Conservation (phyloP, 2,329 filamentous ascomycete species). For the Beauveria rudraprayagi region DNA sequence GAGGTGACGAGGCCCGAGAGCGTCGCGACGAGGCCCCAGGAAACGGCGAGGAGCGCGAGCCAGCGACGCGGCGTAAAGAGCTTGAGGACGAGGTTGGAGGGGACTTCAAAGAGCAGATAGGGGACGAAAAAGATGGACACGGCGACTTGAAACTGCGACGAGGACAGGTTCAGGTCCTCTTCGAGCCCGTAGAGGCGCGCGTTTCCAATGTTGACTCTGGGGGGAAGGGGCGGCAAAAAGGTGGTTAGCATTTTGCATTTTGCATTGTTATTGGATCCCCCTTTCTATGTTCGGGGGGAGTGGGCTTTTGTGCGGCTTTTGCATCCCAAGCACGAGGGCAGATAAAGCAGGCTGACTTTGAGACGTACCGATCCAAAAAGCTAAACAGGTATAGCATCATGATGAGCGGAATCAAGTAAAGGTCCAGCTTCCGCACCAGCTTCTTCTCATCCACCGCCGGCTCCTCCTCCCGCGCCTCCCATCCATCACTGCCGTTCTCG, state of each 20-base stretch:
- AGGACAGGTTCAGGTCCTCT: constrained; percentile 49
- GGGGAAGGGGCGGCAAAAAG: not conserved
- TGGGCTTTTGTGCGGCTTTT: not conserved
- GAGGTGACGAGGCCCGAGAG: constrained; percentile 59
- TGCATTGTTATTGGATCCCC: no score
- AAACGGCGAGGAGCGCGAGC: constrained; percentile 54
- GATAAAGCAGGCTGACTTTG: no score
- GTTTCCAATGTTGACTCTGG: constrained; percentile 64
- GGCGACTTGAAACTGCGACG: constrained; percentile 60
- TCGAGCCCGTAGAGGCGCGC: constrained; percentile 59
- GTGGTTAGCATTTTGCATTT: not conserved
- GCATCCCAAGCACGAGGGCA: no score
- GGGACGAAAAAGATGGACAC: constrained; percentile 63
- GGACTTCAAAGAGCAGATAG: constrained; percentile 54
- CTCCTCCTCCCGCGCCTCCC: constrained; percentile 10
- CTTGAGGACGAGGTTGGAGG: constrained; percentile 57
- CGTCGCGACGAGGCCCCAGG: constrained; percentile 63
- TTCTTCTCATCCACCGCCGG: constrained; percentile 36
- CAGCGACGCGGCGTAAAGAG: constrained; percentile 54
- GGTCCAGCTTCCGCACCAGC: constrained; percentile 57
- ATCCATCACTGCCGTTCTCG: not conserved
- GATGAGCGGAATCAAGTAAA: constrained; percentile 55
- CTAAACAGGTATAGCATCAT: constrained; percentile 67
- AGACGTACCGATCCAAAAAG: constrained; percentile 59
- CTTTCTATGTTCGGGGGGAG: no score